phyloP scores from a whole-genome alignment of 768 basidiomycete species.

The Lactarius akahatsu region DNA sequence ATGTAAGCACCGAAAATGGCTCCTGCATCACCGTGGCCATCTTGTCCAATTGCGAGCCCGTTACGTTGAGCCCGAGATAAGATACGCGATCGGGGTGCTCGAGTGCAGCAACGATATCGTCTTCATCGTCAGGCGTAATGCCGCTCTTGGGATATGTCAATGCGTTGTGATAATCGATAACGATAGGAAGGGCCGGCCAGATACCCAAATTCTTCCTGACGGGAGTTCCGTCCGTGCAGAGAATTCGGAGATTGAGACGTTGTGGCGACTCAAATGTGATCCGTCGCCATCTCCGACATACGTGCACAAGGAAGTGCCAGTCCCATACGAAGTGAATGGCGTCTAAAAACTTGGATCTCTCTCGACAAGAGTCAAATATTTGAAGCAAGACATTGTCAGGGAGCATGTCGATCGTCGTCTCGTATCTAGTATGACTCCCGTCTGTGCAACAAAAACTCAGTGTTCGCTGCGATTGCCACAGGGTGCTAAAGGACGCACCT shows the following conservation, averaged over 20 bases:
- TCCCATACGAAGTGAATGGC: no score
- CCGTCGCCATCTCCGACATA: not conserved
- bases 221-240: not conserved
- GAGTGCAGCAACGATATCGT: not conserved
- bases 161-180: not conserved
- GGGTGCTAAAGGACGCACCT: not conserved
- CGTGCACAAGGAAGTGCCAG: not conserved
- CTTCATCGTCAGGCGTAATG: not conserved
- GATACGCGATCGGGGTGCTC: not conserved
- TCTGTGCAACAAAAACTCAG: not conserved
- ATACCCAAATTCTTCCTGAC: not conserved
- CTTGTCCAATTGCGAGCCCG: not conserved
- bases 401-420: no score
- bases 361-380: constrained; percentile 39
- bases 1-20: not conserved
- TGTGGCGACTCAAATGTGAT: not conserved
- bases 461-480: not conserved
- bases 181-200: not conserved
- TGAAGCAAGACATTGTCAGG: no score
- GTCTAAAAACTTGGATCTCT: constrained; percentile 62
- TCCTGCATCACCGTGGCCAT: not conserved
- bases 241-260: not conserved
- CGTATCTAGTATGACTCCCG: no score
- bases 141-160: not conserved
- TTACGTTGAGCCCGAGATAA: not conserved